Evolutionary conservation across 805 yeast genomes (phyloP).

Genomic region (Dipodascus albidus): DNA sequence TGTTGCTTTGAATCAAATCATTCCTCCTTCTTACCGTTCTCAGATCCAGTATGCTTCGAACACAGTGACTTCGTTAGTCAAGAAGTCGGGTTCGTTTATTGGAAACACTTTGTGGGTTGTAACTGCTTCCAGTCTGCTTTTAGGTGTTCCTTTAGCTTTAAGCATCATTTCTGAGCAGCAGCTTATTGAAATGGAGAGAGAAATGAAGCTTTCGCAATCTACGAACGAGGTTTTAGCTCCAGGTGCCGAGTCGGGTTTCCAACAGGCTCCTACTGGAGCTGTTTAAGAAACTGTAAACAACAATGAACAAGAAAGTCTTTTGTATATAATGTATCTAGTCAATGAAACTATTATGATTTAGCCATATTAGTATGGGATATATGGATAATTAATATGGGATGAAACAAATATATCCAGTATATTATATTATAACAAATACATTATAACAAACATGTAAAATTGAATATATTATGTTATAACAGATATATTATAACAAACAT

Average conservation of each 20-base stretch:
- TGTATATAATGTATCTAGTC: slow-evolving; percentile 1
- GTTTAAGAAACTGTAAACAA: not conserved
- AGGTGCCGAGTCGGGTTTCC: slow-evolving; percentile 27
- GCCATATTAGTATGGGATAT: not conserved
- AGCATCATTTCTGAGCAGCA: slow-evolving; percentile 89
- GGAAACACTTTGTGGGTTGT: slow-evolving; percentile 79
- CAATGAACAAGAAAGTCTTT: not conserved
- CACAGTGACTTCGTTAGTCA: slow-evolving; percentile 26
- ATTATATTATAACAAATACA: no score
- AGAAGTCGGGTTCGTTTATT: slow-evolving; percentile 43
- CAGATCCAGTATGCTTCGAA: slow-evolving; percentile 26
- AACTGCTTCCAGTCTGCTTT: slow-evolving; percentile 69
- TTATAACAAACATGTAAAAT: no score
- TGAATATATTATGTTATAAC: no score
- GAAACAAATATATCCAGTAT: no score
- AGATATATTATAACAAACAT: no score
- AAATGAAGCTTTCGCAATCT: slow-evolving; percentile 42
- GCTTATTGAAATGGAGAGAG: slow-evolving; percentile 87
- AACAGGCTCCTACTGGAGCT: slow-evolving; percentile 18
- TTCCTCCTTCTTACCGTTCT: slow-evolving; percentile 78
- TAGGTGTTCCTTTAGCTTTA: slow-evolving; percentile 88
- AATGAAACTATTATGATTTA: not conserved
- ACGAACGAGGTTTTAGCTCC: slow-evolving; percentile 25
- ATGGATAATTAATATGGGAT: no score
- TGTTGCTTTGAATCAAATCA: slow-evolving; percentile 80